Evolutionary conservation across 176 grass and related monocot species (phyloP).

Genomic region (Cymbopogon citratus): DNA sequence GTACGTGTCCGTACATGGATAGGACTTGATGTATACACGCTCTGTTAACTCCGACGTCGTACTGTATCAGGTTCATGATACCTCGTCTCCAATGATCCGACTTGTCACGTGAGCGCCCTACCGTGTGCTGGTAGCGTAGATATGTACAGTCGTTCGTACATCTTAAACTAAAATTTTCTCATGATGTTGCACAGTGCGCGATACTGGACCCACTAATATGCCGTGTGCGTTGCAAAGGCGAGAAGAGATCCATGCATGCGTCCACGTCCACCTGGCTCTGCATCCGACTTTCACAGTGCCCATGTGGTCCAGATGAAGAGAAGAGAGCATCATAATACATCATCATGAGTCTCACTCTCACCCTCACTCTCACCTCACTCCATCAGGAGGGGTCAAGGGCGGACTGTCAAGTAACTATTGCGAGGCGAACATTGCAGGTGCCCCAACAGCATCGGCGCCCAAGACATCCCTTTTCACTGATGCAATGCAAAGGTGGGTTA

Average conservation of each 20-base stretch:
- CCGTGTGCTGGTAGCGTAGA: not conserved
- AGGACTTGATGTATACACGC: not conserved
- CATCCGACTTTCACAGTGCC: constrained; percentile 12
- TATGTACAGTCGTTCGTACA: not conserved
- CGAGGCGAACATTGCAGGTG: constrained; percentile 17
- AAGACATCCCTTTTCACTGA: constrained; percentile 44
- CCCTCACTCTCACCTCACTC: no score
- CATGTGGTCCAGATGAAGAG: constrained; percentile 1
- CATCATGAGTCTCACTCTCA: not conserved
- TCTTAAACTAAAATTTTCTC: not conserved
- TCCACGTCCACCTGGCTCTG: not conserved
- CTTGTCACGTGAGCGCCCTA: not conserved
- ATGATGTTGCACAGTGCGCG: not conserved
- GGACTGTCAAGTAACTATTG: constrained; percentile 8
- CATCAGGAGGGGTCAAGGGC: not conserved
- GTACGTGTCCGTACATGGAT: not conserved
- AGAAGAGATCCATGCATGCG: not conserved
- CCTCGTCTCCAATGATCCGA: not conserved
- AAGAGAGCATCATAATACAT: not conserved
- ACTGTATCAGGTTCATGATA: not conserved
- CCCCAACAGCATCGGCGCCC: not conserved
- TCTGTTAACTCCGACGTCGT: not conserved
- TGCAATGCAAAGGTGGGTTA: not conserved
- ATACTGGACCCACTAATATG: not conserved
- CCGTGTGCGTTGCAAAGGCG: not conserved